These are phyloP conservation scores for Parastagonospora avenae DNA, from an alignment of 2,329 filamentous ascomycete species.

Conservation along the genomic window DNA sequence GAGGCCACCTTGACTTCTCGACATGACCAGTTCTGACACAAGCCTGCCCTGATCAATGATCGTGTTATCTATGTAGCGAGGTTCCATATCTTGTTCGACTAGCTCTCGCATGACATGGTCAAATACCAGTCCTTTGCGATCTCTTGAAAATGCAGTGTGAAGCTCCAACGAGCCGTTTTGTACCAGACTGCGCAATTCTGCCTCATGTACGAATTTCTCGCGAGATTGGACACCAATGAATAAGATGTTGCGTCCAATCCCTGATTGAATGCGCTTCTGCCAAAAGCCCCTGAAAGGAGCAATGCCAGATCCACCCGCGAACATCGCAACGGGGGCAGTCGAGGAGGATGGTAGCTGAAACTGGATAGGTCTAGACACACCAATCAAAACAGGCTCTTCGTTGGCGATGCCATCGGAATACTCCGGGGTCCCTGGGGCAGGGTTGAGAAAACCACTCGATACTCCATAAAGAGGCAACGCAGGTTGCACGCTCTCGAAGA, in stretches of 20 bases:
- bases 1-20: constrained; percentile 59
- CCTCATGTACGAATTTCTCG: constrained; percentile 59
- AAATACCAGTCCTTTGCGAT: constrained; percentile 54
- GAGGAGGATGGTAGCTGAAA: constrained; percentile 59
- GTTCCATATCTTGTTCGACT: constrained; percentile 55
- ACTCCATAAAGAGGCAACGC: constrained; percentile 51
- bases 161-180: constrained; percentile 57
- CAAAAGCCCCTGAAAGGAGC: constrained; percentile 62
- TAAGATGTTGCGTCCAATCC: constrained; percentile 55
- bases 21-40: constrained; percentile 61
- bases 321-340: constrained; percentile 58
- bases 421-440: constrained; percentile 36
- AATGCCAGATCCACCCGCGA: constrained; percentile 60
- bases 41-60: constrained; percentile 58
- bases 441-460: constrained; percentile 60
- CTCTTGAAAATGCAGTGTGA: constrained; percentile 59
- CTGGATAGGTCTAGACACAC: constrained; percentile 57
- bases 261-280: constrained; percentile 53
- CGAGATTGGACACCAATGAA: constrained; percentile 60
- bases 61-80: constrained; percentile 58
- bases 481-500: constrained; percentile 50
- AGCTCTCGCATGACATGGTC: constrained; percentile 51
- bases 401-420: constrained; percentile 40
- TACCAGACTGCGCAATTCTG: constrained; percentile 55
- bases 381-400: constrained; percentile 57